Percentiles rank a stretch among this genome's conserved stretches.
Conservation (phyloP, 805 yeast species). For the Ogataea saltuana region DNA sequence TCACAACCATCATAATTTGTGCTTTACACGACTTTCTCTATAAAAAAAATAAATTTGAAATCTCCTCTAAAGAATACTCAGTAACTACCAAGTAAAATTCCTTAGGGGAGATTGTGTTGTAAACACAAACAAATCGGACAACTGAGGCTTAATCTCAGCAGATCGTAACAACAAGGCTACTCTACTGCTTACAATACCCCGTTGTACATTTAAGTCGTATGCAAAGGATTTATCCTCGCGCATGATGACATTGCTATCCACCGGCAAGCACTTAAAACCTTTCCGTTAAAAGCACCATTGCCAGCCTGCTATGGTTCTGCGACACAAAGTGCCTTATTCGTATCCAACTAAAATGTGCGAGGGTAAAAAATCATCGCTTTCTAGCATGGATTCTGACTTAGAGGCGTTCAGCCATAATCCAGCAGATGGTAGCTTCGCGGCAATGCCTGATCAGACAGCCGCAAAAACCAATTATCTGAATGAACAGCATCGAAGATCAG, state of each 20-base stretch:
- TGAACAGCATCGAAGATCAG: too few species aligned
- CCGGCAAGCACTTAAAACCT: constrained; percentile 38
- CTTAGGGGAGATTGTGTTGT: constrained; percentile 10
- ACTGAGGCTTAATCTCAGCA: constrained; percentile 49
- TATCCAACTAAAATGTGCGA: constrained; percentile 44
- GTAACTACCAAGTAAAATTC: constrained; percentile 1
- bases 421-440: constrained; percentile 39
- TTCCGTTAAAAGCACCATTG: constrained; percentile 39
- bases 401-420: constrained; percentile 52
- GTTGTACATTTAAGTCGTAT: constrained; percentile 19
- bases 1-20: background rate
- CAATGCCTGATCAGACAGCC: constrained; percentile 18
- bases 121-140: constrained; percentile 40
- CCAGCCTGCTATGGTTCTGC: constrained; percentile 45
- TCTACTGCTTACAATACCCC: constrained; percentile 42
- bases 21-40: background rate
- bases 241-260: constrained; percentile 45
- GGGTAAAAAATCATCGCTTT: constrained; percentile 43
- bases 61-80: constrained; percentile 4
- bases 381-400: constrained; percentile 56
- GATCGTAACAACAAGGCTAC: constrained; percentile 57
- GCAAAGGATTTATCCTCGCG: constrained; percentile 49
- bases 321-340: constrained; percentile 42
- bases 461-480: constrained; percentile 16
- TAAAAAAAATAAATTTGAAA: background rate